Conservation (phyloP, 306 rosid genomes). For the Inga oerstediana region DNA sequence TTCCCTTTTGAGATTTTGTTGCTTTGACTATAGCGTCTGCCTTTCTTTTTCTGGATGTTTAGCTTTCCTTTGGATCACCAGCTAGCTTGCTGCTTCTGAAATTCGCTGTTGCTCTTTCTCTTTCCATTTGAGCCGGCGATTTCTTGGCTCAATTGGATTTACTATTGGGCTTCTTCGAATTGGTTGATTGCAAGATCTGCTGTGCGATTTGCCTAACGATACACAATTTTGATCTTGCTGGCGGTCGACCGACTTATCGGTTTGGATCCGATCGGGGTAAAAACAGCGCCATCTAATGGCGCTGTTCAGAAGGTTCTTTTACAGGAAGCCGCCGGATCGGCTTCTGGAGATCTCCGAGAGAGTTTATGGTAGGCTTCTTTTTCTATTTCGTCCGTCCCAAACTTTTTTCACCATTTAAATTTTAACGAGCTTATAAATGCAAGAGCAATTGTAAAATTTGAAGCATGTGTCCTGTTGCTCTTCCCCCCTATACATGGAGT, state of each 20-base stretch:
- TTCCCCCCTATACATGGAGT: not conserved
- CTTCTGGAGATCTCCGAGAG: slow-evolving; percentile 98
- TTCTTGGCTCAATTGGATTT: slow-evolving; percentile 8
- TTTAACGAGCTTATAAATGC: slow-evolving; percentile 6
- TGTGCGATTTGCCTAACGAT: slow-evolving; percentile 6
- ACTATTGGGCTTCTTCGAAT: slow-evolving; percentile 16
- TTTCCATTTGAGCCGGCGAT: not conserved
- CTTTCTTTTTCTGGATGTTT: not conserved
- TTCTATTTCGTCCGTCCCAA: not conserved
- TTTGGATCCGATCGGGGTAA: slow-evolving; percentile 78
- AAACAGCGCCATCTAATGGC: slow-evolving; percentile 98
- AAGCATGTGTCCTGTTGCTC: not conserved
- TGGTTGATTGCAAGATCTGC: slow-evolving; percentile 53
- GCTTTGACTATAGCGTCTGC: not conserved
- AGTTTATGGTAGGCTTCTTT: slow-evolving; percentile 64
- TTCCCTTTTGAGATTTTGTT: not conserved
- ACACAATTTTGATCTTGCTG: slow-evolving; percentile 23
- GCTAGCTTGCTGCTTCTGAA: not conserved
- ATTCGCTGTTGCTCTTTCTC: not conserved
- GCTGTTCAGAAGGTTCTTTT: slow-evolving; percentile 94
- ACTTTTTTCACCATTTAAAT: not conserved
- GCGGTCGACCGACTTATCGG: slow-evolving; percentile 44
- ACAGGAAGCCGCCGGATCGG: slow-evolving; percentile 98
- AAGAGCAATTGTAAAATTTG: slow-evolving; percentile 3
- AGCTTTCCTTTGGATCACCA: not conserved